Evolutionary conservation across 768 basidiomycete species (phyloP), one percentile per base, ranked within the genome.

Genomic region (Rhodosporidiobolus odoratus): DNA sequence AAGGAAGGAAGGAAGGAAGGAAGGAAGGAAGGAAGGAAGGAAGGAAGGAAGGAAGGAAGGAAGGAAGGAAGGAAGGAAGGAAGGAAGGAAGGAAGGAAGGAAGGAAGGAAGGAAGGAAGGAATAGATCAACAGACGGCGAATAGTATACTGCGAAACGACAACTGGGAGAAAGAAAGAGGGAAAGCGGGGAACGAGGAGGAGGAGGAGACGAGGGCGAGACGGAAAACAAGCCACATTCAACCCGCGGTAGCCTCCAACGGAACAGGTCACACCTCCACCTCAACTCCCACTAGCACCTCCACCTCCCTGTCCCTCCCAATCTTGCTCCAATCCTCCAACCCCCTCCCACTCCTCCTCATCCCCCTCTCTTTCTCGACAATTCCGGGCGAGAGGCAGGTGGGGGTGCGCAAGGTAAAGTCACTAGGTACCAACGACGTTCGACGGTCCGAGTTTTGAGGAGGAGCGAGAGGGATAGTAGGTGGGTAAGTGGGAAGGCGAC

Each of bases 311-410:
- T n/a, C 12, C 12, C 48, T n/a, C 12, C 13, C 25, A 25, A 25
- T 27, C 17, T 2, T 38, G 56, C 58, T 47, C 59, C 59, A 60
- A 30, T 60, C 59, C 59, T 47, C 45, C 19, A 60, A 2, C 32
- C 59, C 59, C 43, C 43, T 47, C 45, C 59, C 45, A 25, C 59
- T 60, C 59, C 59, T 17, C 2, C 45, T 45, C 45, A 6, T 47
- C 59, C 59, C 59, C 3, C 0, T 7, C 45, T 32, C 12, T n/a
- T 23, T 38, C 56, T 34, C 57, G 3, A 15, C 57, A 9, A 25
- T 40, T 27, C 12, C 30, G 19, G 21, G 35, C 56, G 15, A 32
- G 13, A 30, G 30, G n/a, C 8, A 53, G 50, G 16, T 15, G 10
- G 9, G 10, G n/a, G n/a, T n/a, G n/a, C n/a, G 25, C 34, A 37